Percentiles rank a stretch among this genome's conserved stretches.
These are phyloP conservation scores for Eragrostis nindensis DNA, from an alignment of 176 grass and related monocot genomes.

Conservation along the genomic window DNA sequence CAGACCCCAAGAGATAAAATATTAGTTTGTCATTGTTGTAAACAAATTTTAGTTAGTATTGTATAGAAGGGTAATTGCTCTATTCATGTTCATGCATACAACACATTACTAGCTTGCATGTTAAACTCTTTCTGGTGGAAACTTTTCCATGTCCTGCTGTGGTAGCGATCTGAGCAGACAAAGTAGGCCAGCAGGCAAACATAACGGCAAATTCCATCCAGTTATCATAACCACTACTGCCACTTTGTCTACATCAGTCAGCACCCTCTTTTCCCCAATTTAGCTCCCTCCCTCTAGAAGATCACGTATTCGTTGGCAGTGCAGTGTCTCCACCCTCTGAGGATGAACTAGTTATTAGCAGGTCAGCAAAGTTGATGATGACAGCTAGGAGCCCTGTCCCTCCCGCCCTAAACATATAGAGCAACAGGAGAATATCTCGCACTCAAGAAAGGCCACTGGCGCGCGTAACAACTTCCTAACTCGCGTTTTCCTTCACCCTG, in stretches of 20 bases:
- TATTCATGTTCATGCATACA: background rate
- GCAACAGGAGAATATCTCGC: background rate
- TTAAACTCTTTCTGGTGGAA: background rate
- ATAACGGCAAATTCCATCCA: background rate
- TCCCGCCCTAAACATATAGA: background rate
- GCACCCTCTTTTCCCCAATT: background rate
- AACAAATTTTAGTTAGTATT: too few relatives aligned
- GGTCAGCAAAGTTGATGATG: slow-evolving; percentile 48
- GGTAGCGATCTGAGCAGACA: background rate
- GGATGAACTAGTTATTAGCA: slow-evolving; percentile 22
- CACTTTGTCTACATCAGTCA: slow-evolving; percentile 10
- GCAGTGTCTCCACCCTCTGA: slow-evolving; percentile 2
- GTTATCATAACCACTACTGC: background rate
- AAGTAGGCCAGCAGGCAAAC: background rate
- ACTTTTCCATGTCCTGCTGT: background rate
- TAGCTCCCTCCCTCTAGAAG: background rate
- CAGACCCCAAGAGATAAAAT: too few relatives aligned
- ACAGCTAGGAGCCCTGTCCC: background rate
- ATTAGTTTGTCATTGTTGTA: too few relatives aligned
- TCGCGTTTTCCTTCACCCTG: background rate
- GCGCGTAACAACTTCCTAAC: slow-evolving; percentile 8
- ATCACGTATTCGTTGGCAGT: slow-evolving; percentile 13
- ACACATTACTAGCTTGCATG: background rate
- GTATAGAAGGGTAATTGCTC: background rate
- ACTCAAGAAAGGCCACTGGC: background rate